These are phyloP conservation scores for Odontarrhena argentea DNA, from an alignment of 345 rosid species.

Conservation along the genomic window DNA sequence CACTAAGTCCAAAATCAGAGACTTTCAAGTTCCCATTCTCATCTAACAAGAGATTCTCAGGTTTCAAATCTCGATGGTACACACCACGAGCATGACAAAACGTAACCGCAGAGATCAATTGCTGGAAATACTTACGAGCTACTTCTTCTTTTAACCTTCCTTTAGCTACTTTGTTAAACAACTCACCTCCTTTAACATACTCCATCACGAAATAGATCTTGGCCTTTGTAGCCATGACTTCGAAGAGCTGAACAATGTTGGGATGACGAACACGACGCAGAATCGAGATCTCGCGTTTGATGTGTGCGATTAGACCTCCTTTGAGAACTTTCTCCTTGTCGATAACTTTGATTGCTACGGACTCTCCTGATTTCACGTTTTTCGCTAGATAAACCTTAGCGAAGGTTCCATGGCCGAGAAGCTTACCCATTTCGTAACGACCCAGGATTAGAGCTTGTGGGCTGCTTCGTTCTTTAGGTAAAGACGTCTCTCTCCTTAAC, in stretches of 20 bases:
- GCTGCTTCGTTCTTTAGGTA: conserved; percentile 36
- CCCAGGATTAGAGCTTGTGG: conserved; percentile 62
- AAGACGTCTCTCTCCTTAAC: conserved; percentile 4
- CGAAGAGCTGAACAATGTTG: conserved; percentile 77
- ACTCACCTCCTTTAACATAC: conserved; percentile 78
- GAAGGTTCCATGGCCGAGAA: conserved; percentile 87
- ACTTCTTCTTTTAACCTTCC: conserved; percentile 69
- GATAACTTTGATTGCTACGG: conserved; percentile 76
- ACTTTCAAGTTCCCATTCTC: conserved; percentile 74
- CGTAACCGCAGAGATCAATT: conserved; percentile 71
- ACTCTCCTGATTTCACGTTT: conserved; percentile 50
- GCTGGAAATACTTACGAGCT: conserved; percentile 82
- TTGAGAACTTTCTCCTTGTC: conserved; percentile 75
- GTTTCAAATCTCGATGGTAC: conserved; percentile 82
- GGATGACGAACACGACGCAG: conserved; percentile 90
- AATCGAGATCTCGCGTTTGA: conserved; percentile 82
- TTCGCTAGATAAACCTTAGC: conserved; percentile 88
- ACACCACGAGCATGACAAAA: conserved; percentile 87
- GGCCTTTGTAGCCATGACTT: conserved; percentile 87
- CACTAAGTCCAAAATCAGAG: conserved; percentile 85
- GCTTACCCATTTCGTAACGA: conserved; percentile 68
- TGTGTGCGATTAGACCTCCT: conserved; percentile 64
- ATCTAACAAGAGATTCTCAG: conserved; percentile 77
- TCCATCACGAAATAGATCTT: conserved; percentile 94
- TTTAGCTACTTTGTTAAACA: conserved; percentile 70